Percentiles rank a stretch among this genome's conserved stretches.
Evolutionary conservation across 2,329 filamentous ascomycete genomes (phyloP).

Genomic region (Grosmannia penicillata): DNA sequence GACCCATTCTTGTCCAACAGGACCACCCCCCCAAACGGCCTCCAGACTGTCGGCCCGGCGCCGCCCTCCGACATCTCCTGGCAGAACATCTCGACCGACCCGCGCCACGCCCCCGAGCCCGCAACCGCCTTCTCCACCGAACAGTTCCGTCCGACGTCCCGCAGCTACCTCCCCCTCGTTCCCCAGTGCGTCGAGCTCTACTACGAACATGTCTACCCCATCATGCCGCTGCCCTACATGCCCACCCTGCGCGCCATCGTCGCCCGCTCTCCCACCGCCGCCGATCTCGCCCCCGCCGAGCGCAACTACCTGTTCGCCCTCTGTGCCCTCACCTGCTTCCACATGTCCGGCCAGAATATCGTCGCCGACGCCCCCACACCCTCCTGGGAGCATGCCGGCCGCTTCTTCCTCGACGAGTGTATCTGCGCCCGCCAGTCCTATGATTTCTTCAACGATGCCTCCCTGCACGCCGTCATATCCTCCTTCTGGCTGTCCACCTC

Average conservation of each 20-base stretch:
- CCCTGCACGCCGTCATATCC: slow-evolving; percentile 41
- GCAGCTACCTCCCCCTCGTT: slow-evolving; percentile 29
- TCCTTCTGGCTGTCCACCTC: slow-evolving; percentile 47
- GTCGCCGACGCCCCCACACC: slow-evolving; percentile 21
- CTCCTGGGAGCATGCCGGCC: slow-evolving; percentile 33
- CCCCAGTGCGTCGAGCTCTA: slow-evolving; percentile 46
- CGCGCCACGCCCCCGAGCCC: slow-evolving; percentile 18
- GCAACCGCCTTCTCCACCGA: slow-evolving; percentile 24
- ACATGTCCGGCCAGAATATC: slow-evolving; percentile 30
- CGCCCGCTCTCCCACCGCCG: slow-evolving; percentile 20
- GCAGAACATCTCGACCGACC: slow-evolving; percentile 16
- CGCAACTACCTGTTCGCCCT: slow-evolving; percentile 38
- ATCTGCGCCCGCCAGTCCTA: slow-evolving; percentile 38
- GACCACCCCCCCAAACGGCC: neutral
- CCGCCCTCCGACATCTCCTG: slow-evolving; percentile 15
- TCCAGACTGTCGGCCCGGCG: neutral
- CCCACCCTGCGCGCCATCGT: slow-evolving; percentile 36
- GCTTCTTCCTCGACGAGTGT: slow-evolving; percentile 42
- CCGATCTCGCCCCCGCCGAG: slow-evolving; percentile 22
- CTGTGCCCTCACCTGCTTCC: slow-evolving; percentile 37
- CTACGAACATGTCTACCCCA: slow-evolving; percentile 48
- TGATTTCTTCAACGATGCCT: slow-evolving; percentile 41
- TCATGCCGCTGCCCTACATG: slow-evolving; percentile 46
- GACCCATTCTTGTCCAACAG: neutral
- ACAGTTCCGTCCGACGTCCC: slow-evolving; percentile 24